A percentile compares a stretch with the other conserved stretches of the same genome.
Evolutionary conservation across 83 land plant genomes (phyloP).

Genomic region (Diphasiastrum complanatum): DNA sequence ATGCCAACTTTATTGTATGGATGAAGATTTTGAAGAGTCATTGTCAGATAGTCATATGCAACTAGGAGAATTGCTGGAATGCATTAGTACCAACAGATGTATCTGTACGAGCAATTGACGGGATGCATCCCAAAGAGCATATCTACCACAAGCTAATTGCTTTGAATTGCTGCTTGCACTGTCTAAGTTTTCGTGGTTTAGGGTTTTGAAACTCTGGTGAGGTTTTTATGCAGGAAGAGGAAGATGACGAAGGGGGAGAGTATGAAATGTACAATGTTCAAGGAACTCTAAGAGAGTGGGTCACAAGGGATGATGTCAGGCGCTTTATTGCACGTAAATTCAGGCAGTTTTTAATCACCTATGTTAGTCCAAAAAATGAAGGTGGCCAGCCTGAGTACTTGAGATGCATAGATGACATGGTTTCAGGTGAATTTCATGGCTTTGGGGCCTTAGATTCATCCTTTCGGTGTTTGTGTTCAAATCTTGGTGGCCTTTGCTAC

Average conservation of each 20-base stretch:
- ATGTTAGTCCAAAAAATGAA: constrained; percentile 58
- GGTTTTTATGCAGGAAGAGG: constrained; percentile 50
- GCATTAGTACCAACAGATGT: too few species aligned
- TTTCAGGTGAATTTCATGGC: constrained; percentile 46
- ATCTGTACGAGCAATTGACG: too few species aligned
- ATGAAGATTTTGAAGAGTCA: too few species aligned
- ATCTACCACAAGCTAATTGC: too few species aligned
- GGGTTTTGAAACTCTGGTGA: background rate
- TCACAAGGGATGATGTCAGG: constrained; percentile 90
- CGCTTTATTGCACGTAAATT: constrained; percentile 84
- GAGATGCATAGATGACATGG: constrained; percentile 78
- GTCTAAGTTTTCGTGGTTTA: background rate
- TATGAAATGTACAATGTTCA: constrained; percentile 71
- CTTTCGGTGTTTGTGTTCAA: too few species aligned
- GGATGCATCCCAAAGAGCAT: too few species aligned
- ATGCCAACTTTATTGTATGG: too few species aligned
- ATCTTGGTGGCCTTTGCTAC: background rate
- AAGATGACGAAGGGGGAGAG: constrained; percentile 72
- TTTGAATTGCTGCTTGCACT: background rate
- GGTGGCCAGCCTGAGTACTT: constrained; percentile 61
- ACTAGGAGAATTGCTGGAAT: too few species aligned
- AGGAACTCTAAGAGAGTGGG: constrained; percentile 88
- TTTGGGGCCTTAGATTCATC: background rate
- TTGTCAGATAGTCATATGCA: too few species aligned
- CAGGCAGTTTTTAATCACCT: constrained; percentile 71